A percentile compares a stretch with the other conserved stretches of the same genome.
These are phyloP conservation scores for Gymnopilus dilepis DNA, from an alignment of 768 basidiomycete species.

Conservation along the genomic window DNA sequence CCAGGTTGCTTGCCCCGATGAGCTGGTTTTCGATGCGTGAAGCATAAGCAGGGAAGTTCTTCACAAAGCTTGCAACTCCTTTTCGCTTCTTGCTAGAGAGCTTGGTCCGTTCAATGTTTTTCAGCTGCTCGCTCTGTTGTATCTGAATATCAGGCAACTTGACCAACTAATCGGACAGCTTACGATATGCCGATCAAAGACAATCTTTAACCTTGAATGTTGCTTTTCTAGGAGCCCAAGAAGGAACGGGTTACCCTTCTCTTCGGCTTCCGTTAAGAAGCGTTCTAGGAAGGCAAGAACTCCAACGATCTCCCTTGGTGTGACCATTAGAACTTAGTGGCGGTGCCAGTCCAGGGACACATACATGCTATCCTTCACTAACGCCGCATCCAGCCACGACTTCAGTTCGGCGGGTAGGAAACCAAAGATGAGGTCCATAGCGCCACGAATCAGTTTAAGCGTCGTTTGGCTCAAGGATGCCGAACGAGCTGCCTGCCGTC, in stretches of 20 bases:
- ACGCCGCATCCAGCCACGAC: constrained; percentile 80
- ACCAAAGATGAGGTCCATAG: constrained; percentile 95
- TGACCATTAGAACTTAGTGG: constrained; percentile 5
- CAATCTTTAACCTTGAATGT: constrained; percentile 73
- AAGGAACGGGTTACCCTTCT: constrained; percentile 79
- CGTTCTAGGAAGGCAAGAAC: constrained; percentile 80
- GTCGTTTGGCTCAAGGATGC: constrained; percentile 72
- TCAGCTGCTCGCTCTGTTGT: constrained; percentile 81
- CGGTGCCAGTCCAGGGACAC: constrained; percentile 2
- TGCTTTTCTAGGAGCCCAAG: constrained; percentile 80
- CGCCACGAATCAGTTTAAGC: constrained; percentile 80
- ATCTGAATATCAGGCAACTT: constrained; percentile 9
- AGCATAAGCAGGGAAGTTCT: constrained; percentile 90
- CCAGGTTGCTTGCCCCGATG: constrained; percentile 73
- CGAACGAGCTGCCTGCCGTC: constrained; percentile 83
- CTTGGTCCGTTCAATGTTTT: constrained; percentile 88
- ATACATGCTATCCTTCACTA: constrained; percentile 79
- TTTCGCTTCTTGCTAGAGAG: constrained; percentile 90
- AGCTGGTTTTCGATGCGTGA: constrained; percentile 85
- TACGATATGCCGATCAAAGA: constrained; percentile 80
- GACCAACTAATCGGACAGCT: constrained; percentile 26
- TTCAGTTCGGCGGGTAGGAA: constrained; percentile 87
- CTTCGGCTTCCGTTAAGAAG: constrained; percentile 77
- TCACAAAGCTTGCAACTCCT: constrained; percentile 91
- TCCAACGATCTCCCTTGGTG: constrained; percentile 80